Conservation (phyloP, 2,329 filamentous ascomycete genomes). For the Laburnicola sp. region DNA sequence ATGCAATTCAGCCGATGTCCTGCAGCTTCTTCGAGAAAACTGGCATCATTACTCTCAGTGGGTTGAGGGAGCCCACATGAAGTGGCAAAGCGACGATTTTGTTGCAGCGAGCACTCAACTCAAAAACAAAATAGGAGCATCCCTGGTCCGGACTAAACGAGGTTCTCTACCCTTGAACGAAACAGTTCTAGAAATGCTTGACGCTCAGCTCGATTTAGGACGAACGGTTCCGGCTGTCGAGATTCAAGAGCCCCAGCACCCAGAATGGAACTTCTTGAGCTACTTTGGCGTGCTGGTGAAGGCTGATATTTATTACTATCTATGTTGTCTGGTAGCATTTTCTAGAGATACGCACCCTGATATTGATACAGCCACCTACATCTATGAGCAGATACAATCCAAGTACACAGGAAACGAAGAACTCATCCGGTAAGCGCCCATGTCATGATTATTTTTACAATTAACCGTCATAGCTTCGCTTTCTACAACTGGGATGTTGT, state of each 20-base stretch:
- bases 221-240: background rate
- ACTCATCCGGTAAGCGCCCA: background rate
- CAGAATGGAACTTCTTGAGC: background rate
- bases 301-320: background rate
- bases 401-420: slow-evolving; percentile 1
- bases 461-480: background rate
- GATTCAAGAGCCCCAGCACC: background rate
- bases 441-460: background rate
- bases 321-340: background rate
- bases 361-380: background rate
- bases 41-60: slow-evolving; percentile 1
- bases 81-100: background rate
- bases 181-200: background rate
- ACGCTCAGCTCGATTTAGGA: background rate
- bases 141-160: background rate
- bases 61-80: background rate
- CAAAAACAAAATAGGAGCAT: background rate
- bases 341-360: background rate
- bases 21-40: background rate
- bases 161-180: background rate
- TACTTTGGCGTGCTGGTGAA: background rate
- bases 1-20: background rate
- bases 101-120: background rate
- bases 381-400: background rate
- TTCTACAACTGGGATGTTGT: background rate